phyloP scores from a whole-genome alignment of 2,329 filamentous ascomycete genomes.

The Aspergillus sp. region DNA sequence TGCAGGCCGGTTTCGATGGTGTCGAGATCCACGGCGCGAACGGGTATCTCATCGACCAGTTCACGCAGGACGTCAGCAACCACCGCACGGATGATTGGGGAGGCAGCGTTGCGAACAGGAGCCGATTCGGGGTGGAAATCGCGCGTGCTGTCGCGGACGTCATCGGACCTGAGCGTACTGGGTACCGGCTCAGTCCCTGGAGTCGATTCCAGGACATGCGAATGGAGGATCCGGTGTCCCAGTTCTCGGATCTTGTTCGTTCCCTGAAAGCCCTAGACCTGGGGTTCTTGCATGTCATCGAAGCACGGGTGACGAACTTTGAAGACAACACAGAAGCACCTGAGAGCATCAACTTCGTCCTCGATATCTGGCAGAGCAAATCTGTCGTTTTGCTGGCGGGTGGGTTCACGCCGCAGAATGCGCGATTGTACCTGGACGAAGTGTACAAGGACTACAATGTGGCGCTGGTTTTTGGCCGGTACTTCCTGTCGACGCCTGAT shows the following conservation, averaged over 20 bases:
- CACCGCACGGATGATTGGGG: slow-evolving; percentile 42
- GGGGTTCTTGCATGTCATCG: slow-evolving; percentile 54
- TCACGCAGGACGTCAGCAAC: slow-evolving; percentile 41
- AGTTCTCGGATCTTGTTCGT: slow-evolving; percentile 51
- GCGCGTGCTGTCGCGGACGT: slow-evolving; percentile 33
- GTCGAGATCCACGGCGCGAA: slow-evolving; percentile 43
- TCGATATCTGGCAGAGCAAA: slow-evolving; percentile 36
- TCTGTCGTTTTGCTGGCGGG: slow-evolving; percentile 43
- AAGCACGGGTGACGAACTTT: slow-evolving; percentile 37
- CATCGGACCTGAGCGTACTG: slow-evolving; percentile 36
- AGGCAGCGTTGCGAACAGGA: slow-evolving; percentile 42
- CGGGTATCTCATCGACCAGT: slow-evolving; percentile 45
- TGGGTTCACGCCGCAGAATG: slow-evolving; percentile 33
- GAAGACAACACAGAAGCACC: neutral
- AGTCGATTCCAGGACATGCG: slow-evolving; percentile 38
- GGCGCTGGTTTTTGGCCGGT: slow-evolving; percentile 28
- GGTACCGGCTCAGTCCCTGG: slow-evolving; percentile 37
- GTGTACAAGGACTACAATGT: slow-evolving; percentile 16
- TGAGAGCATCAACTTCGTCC: slow-evolving; percentile 31
- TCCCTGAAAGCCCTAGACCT: slow-evolving; percentile 44
- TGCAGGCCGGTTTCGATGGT: slow-evolving; percentile 46
- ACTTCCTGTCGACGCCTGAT: slow-evolving; percentile 20
- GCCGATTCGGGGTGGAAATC: slow-evolving; percentile 46
- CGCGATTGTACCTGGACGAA: slow-evolving; percentile 25
- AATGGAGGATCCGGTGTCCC: slow-evolving; percentile 53